These are phyloP conservation scores for Davidsoniella virescens DNA, from an alignment of 2,329 filamentous ascomycete genomes.

Conservation along the genomic window DNA sequence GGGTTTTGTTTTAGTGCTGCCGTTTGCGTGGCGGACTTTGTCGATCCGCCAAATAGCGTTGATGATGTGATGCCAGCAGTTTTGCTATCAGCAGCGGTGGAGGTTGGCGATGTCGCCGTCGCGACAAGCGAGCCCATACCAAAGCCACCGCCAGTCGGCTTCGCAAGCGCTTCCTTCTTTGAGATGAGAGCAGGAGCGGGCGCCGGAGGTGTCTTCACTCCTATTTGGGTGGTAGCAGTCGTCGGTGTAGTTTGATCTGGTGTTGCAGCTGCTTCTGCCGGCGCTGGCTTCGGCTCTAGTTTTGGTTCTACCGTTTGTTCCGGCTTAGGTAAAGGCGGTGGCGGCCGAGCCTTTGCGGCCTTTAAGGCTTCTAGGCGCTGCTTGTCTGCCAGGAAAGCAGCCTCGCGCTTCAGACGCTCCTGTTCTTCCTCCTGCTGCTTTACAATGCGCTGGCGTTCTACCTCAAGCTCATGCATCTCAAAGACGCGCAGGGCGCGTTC, in stretches of 20 bases:
- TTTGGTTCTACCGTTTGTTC: conserved; percentile 13
- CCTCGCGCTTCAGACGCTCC: conserved; percentile 29
- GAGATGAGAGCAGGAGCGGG: not conserved
- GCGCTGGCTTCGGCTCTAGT: conserved; percentile 14
- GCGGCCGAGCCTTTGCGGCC: conserved; percentile 28
- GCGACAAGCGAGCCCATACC: too few species aligned
- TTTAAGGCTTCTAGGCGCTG: conserved; percentile 31
- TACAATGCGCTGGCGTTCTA: conserved; percentile 27
- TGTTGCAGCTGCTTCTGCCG: conserved; percentile 10
- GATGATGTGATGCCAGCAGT: not conserved
- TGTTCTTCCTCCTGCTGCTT: conserved; percentile 30
- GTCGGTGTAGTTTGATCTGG: not conserved
- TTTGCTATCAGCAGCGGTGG: not conserved
- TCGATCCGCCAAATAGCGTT: not conserved
- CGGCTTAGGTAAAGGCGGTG: conserved; percentile 23
- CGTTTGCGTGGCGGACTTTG: not conserved
- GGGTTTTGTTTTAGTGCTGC: not conserved
- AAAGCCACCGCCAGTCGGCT: not conserved
- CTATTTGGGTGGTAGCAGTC: not conserved
- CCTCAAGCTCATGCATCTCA: conserved; percentile 29
- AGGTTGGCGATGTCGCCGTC: not conserved
- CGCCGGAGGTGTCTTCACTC: not conserved
- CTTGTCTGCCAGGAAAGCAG: conserved; percentile 30
- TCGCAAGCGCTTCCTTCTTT: not conserved
- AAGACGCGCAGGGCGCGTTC: conserved; percentile 32